phyloP scores from a whole-genome alignment of 78 protist genomes.

The Andalucia godoyi region DNA sequence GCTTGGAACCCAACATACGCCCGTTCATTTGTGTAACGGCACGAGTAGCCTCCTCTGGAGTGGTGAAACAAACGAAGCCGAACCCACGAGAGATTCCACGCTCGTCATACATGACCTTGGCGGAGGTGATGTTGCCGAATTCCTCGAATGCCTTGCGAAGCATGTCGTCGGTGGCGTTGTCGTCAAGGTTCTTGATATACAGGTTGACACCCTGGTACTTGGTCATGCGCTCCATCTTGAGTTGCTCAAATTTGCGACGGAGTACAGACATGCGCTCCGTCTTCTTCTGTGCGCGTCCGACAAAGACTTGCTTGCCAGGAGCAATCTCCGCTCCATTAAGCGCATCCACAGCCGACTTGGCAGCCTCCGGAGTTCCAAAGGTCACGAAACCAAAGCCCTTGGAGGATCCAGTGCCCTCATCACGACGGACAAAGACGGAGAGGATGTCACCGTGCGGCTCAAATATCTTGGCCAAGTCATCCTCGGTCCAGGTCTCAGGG shows the following conservation, averaged over 20 bases:
- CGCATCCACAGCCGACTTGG: constrained; percentile 57
- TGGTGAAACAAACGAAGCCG: constrained; percentile 91
- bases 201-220: constrained; percentile 80
- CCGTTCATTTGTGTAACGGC: constrained; percentile 93
- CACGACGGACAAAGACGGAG: constrained; percentile 31
- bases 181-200: constrained; percentile 94
- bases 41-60: constrained; percentile 82
- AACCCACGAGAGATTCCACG: constrained; percentile 60
- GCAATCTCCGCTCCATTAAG: constrained; percentile 51
- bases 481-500: constrained; percentile 32
- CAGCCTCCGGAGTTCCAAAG: constrained; percentile 74
- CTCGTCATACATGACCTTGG: constrained; percentile 78
- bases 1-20: constrained; percentile 60
- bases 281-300: constrained; percentile 73
- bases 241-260: constrained; percentile 49
- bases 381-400: constrained; percentile 89
- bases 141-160: constrained; percentile 57
- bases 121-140: constrained; percentile 85
- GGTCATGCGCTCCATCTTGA: constrained; percentile 18
- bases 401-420: constrained; percentile 52
- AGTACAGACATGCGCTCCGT: constrained; percentile 75
- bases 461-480: constrained; percentile 47
- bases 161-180: constrained; percentile 67
- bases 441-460: constrained; percentile 62
- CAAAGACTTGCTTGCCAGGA: constrained; percentile 55